A percentile compares a stretch with the other conserved stretches of the same genome.
Evolutionary conservation across 2,329 filamentous ascomycete species (phyloP).

Genomic region (Myriosclerotinia curreyana): DNA sequence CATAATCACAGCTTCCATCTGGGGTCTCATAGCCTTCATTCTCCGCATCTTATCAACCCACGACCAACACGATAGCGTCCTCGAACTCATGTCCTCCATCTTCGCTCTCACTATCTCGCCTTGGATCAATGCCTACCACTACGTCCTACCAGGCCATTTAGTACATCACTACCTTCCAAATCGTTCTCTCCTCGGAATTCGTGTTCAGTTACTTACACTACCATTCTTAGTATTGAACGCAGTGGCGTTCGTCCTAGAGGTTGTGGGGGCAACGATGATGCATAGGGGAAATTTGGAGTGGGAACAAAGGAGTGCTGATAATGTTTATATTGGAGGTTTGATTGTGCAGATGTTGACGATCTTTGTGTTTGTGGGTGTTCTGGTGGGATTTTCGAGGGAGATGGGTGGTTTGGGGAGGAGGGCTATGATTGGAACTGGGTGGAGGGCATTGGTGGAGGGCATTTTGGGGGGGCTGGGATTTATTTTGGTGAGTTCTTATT

Average conservation of each 20-base stretch:
- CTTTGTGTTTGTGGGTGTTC: constrained; percentile 41
- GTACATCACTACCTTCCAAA: constrained; percentile 40
- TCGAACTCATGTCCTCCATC: constrained; percentile 41
- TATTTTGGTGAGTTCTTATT: background rate
- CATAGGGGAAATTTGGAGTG: background rate
- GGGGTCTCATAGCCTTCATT: constrained; percentile 44
- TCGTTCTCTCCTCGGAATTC: background rate
- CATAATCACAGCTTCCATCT: constrained; percentile 43
- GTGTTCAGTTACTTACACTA: background rate
- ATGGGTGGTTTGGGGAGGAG: background rate
- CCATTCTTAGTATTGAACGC: background rate
- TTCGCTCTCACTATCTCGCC: constrained; percentile 44
- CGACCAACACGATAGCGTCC: constrained; percentile 38
- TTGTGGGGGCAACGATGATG: background rate
- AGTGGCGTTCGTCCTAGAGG: background rate
- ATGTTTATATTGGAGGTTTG: constrained; percentile 53
- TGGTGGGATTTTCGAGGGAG: background rate
- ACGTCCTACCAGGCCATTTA: constrained; percentile 39
- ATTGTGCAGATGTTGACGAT: constrained; percentile 49
- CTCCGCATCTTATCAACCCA: constrained; percentile 43
- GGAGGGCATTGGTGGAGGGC: background rate
- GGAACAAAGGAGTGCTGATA: constrained; percentile 38
- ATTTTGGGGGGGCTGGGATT: background rate
- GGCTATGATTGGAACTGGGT: background rate
- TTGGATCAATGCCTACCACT: constrained; percentile 39